These are phyloP conservation scores for Microcyclosporella mali DNA, from an alignment of 2,329 filamentous ascomycete species.

Conservation along the genomic window DNA sequence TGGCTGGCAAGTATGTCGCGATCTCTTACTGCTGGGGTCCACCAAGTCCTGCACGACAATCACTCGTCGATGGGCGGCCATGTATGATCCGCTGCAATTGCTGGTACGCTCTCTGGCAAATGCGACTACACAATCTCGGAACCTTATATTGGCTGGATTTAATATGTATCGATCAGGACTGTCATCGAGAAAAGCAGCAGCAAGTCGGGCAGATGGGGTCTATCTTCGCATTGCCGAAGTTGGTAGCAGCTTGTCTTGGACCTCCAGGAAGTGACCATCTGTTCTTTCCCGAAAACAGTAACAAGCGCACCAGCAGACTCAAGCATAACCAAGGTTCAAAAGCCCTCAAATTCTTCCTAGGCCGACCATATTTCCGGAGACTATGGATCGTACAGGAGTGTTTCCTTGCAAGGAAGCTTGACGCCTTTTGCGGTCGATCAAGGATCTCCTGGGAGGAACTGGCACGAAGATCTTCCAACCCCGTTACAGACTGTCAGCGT, in stretches of 20 bases:
- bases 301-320: neutral
- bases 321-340: neutral
- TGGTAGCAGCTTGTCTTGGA: conserved; percentile 2
- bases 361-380: conserved; percentile 2
- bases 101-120: conserved; percentile 2
- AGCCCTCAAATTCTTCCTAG: neutral
- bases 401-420: neutral
- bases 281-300: neutral
- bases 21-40: conserved; percentile 1
- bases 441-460: neutral
- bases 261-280: neutral
- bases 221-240: conserved; percentile 8
- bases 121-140: neutral
- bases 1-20: neutral
- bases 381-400: conserved; percentile 6
- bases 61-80: conserved; percentile 1
- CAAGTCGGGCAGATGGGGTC: conserved; percentile 15
- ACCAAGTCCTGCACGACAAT: neutral
- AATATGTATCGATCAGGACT: conserved; percentile 17
- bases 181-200: conserved; percentile 10
- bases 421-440: neutral
- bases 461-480: too few relatives aligned
- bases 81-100: neutral
- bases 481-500: too few relatives aligned
- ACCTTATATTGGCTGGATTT: conserved; percentile 13